These are phyloP conservation scores for Fibroporia radiculosa DNA, from an alignment of 768 basidiomycete genomes.

Conservation along the genomic window DNA sequence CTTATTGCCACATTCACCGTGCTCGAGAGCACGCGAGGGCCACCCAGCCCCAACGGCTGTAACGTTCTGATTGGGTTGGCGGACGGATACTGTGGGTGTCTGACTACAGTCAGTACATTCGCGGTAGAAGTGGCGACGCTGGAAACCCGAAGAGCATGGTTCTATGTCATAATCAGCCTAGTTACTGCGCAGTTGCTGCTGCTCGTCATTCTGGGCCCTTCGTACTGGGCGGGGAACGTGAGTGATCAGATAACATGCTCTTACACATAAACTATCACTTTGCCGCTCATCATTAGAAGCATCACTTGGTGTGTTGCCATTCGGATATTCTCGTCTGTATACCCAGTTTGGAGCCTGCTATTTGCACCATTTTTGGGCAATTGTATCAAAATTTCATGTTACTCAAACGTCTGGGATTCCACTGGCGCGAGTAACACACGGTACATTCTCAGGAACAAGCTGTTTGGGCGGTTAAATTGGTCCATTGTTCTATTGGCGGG, in stretches of 20 bases:
- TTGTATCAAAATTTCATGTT: too few relatives aligned
- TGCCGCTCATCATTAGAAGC: too few relatives aligned
- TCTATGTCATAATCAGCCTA: constrained; percentile 69
- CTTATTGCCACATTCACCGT: constrained; percentile 69
- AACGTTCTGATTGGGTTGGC: constrained; percentile 70
- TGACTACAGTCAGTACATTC: constrained; percentile 93
- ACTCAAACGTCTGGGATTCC: too few relatives aligned
- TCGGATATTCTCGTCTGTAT: too few relatives aligned
- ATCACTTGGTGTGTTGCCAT: too few relatives aligned
- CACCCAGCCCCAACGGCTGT: constrained; percentile 50
- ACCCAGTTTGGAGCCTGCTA: too few relatives aligned
- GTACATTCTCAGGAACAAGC: too few relatives aligned
- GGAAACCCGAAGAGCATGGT: constrained; percentile 45
- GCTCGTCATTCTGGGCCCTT: constrained; percentile 64
- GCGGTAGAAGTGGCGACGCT: constrained; percentile 68
- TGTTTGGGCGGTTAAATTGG: too few relatives aligned
- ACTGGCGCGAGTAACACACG: too few relatives aligned
- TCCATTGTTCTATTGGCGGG: too few relatives aligned
- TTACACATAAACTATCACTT: constrained; percentile 25
- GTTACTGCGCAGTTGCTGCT: constrained; percentile 60
- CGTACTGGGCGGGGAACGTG: constrained; percentile 43
- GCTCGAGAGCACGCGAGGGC: constrained; percentile 45
- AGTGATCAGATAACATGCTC: constrained; percentile 43
- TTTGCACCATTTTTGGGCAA: too few relatives aligned
- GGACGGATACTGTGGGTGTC: constrained; percentile 93